phyloP scores from a whole-genome alignment of 1,139 yeast species.

The Pichia sp. region DNA sequence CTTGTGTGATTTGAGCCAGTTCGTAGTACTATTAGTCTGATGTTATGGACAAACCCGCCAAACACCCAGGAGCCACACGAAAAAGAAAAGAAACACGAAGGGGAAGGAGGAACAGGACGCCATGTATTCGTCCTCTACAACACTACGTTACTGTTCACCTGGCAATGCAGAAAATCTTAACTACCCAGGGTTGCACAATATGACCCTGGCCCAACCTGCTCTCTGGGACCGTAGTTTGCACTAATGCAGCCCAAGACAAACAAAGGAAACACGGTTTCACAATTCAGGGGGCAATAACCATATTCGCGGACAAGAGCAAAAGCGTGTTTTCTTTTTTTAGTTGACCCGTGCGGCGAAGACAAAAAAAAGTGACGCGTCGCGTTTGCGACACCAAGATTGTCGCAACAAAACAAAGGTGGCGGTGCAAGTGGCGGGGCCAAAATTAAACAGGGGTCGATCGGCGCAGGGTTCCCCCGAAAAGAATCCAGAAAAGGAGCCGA shows the following conservation, averaged over 20 bases:
- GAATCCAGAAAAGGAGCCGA: neutral
- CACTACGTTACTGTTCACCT: neutral
- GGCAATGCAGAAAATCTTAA: neutral
- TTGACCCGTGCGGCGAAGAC: neutral
- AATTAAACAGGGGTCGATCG: neutral
- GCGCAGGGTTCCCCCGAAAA: neutral
- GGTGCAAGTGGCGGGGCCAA: neutral
- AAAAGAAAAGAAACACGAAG: neutral
- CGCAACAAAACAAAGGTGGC: neutral
- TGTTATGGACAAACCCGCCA: neutral
- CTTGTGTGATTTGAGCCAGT: neutral
- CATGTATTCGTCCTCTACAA: neutral
- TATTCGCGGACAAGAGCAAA: neutral
- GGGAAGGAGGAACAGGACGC: neutral
- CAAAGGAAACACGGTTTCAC: constrained; percentile 1
- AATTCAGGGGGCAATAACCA: neutral
- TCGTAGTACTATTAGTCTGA: neutral
- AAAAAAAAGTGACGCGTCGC: neutral
- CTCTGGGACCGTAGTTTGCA: neutral
- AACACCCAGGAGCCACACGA: neutral
- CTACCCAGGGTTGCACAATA: too few species aligned
- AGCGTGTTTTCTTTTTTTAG: neutral
- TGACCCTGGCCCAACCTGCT: neutral
- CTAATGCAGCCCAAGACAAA: neutral
- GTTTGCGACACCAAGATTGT: neutral